Conservation (phyloP, 2,329 filamentous ascomycete species). For the Trichoderma asperellum region DNA sequence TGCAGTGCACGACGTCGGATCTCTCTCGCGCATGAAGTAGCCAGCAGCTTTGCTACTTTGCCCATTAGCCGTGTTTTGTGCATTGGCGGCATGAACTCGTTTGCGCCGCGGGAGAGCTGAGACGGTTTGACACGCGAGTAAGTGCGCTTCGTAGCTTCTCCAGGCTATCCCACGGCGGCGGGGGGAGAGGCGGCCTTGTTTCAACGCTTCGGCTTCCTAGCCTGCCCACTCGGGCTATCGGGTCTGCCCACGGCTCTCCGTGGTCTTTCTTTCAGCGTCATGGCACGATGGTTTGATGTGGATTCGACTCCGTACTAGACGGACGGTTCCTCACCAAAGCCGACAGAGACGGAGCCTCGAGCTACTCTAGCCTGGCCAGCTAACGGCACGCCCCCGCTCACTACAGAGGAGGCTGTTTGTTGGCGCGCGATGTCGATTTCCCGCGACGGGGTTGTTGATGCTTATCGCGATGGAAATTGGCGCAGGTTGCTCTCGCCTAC, state of each 20-base stretch:
- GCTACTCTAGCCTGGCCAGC: not conserved
- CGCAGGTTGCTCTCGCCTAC: constrained; percentile 19
- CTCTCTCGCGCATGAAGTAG: not conserved
- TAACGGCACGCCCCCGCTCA: constrained; percentile 24
- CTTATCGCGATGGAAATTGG: constrained; percentile 25
- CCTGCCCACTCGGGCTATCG: constrained; percentile 22
- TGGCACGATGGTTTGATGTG: constrained; percentile 6
- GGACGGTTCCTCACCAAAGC: constrained; percentile 21
- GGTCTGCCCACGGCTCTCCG: constrained; percentile 24
- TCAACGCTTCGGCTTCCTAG: not conserved
- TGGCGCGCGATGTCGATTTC: constrained; percentile 16
- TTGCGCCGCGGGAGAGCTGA: constrained; percentile 6
- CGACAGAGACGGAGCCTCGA: constrained; percentile 2
- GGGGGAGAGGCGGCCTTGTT: constrained; percentile 11
- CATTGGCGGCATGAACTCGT: not conserved
- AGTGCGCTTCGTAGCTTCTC: not conserved
- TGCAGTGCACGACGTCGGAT: constrained; percentile 13
- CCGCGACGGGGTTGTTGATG: not conserved
- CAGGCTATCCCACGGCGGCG: constrained; percentile 1
- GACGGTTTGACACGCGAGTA: constrained; percentile 1
- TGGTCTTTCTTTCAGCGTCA: not conserved
- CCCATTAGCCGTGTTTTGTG: not conserved
- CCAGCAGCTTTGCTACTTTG: not conserved
- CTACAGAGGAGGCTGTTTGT: not conserved
- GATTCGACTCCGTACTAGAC: constrained; percentile 21